phyloP scores from a whole-genome alignment of 306 rosid species.

The Prunus fruticosa region DNA sequence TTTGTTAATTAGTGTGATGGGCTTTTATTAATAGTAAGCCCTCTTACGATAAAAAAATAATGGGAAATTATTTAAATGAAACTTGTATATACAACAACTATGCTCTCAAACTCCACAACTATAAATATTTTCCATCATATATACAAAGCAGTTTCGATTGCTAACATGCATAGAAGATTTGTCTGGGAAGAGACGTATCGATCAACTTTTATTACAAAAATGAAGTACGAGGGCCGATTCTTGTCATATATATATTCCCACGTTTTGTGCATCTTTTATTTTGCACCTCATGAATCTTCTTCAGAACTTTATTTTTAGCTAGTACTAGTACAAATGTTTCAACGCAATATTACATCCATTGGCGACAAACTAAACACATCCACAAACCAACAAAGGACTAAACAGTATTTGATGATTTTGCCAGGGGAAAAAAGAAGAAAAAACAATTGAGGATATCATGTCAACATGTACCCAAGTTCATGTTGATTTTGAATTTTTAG shows the following conservation, averaged over 20 bases:
- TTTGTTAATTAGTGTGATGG: no score
- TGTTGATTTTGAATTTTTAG: no score
- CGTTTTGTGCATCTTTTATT: background rate
- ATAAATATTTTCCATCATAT: background rate
- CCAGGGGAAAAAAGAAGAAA: no score
- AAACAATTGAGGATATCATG: background rate
- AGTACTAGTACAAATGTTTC: background rate
- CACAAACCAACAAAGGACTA: background rate
- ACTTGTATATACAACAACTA: no score
- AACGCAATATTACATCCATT: no score
- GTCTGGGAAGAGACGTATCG: background rate
- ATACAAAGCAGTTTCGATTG: background rate
- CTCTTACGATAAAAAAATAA: background rate
- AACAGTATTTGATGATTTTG: background rate
- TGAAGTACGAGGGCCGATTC: background rate
- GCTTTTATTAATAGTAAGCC: no score
- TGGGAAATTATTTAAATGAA: no score
- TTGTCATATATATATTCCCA: background rate
- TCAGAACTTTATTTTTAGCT: background rate
- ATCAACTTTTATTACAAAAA: conserved; percentile 9
- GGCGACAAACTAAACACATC: background rate
- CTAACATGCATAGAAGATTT: background rate
- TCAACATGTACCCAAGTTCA: no score
- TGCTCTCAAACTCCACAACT: background rate
- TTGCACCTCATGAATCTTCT: background rate